These are phyloP conservation scores for Phytopythium sindhum DNA, from an alignment of 352 stramenopile genomes.

Conservation along the genomic window DNA sequence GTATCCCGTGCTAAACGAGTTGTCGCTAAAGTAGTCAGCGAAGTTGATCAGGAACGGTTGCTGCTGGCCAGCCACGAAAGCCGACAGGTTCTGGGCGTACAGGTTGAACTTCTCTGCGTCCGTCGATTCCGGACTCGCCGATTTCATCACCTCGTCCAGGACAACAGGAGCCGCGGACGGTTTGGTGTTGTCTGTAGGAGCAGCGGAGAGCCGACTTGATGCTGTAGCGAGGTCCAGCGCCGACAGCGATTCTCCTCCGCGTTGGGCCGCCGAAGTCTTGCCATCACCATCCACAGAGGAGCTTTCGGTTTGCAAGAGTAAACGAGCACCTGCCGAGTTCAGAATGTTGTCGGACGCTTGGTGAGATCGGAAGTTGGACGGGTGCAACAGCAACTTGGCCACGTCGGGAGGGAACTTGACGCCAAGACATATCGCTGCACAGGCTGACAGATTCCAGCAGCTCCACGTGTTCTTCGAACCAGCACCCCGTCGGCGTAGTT, in stretches of 20 bases:
- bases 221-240: constrained; percentile 16
- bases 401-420: constrained; percentile 75
- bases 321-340: constrained; percentile 62
- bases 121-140: constrained; percentile 20
- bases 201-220: not conserved
- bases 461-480: constrained; percentile 89
- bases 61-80: constrained; percentile 67
- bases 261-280: not conserved
- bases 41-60: constrained; percentile 83
- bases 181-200: not conserved
- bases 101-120: constrained; percentile 44
- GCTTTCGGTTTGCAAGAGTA: constrained; percentile 26
- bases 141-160: constrained; percentile 19
- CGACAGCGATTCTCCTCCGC: constrained; percentile 4
- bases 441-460: constrained; percentile 84
- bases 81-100: constrained; percentile 52
- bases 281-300: not conserved
- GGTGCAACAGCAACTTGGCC: constrained; percentile 66
- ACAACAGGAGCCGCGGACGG: constrained; percentile 5
- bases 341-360: constrained; percentile 86
- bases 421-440: constrained; percentile 75
- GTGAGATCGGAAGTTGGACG: constrained; percentile 82
- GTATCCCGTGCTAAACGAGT: constrained; percentile 79
- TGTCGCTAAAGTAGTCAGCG: constrained; percentile 63
- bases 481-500: constrained; percentile 74